Evolutionary conservation across 345 rosid genomes (phyloP), one percentile per base, ranked within the genome.

Genomic region (Hibiscus mutabilis): DNA sequence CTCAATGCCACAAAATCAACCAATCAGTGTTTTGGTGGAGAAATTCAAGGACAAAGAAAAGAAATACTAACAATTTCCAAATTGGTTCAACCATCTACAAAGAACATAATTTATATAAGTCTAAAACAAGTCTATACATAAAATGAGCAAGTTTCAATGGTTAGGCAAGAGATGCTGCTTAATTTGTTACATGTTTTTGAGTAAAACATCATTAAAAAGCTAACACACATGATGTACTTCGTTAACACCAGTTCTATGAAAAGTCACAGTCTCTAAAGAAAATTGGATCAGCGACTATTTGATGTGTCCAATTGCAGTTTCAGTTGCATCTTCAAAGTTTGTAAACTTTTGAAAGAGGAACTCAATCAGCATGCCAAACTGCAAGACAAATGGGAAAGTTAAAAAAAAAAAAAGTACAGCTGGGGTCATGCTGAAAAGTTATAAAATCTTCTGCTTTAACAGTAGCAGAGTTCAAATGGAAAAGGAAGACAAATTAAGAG

Each of bases 301-400:
- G 91, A 83, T 88, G 86, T 12, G 37, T 46, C 92, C 97, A 75
- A 95, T 92, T 18, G 96, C 94, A 63, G 83, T 68, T 79, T 89
- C 97, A 63, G 79, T 87, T 46, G 82, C 88, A 66, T 81, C 87
- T 66, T 91, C 96, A 56, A 78, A 66, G 75, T 87, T 86, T 6
- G 97, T 91, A 64, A 86, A 87, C 79, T 80, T 83, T 61, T 92
- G 97, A 70, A 95, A 95, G 66, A 95, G 93, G 78, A 77, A 88
- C 76, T 92, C 99, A 75, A 95, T 92, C 82, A 92, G 77, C 99
- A 95, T 95, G 47, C 99, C 99, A 75, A 95, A 95, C 99, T 94
- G 89, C 82, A 82, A 49, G 13, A 67, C 3, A 42, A 24, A 62
- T 31, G 47, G 59, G 2, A 33, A 53, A 47, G 2, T 12, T 60